phyloP scores from a whole-genome alignment of 176 grass and related monocot species.

The Pharus latifolius region DNA sequence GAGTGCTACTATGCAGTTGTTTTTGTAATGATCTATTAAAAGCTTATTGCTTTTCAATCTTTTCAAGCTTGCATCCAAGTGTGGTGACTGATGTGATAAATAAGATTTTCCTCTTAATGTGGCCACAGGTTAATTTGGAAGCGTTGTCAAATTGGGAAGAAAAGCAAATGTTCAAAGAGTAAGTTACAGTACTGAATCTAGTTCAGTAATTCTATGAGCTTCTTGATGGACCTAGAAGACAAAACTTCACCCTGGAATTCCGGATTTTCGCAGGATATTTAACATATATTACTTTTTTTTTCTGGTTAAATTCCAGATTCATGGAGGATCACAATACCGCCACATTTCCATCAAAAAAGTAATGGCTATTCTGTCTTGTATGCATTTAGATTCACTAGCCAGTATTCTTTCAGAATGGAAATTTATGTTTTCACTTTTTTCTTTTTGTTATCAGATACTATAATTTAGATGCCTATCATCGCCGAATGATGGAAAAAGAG shows the following conservation, averaged over 20 bases:
- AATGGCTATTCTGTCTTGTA: background rate
- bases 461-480: conserved; percentile 84
- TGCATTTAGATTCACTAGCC: background rate
- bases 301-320: conserved; percentile 49
- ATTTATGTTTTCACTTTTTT: background rate
- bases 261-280: background rate
- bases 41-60: background rate
- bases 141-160: conserved; percentile 92
- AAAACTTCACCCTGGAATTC: background rate
- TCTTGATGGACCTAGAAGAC: background rate
- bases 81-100: too few relatives aligned
- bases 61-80: too few relatives aligned
- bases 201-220: background rate
- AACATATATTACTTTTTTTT: conserved; percentile 7
- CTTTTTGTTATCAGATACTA: conserved; percentile 64
- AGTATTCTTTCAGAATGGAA: background rate
- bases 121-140: conserved; percentile 78
- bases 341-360: conserved; percentile 96
- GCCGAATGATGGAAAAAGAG: conserved; percentile 60
- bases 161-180: conserved; percentile 98
- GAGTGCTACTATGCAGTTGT: background rate
- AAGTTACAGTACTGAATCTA: conserved; percentile 29
- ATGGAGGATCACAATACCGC: conserved; percentile 99
- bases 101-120: background rate
- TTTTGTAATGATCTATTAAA: background rate